These are phyloP conservation scores for Beauveria brongniartii DNA, from an alignment of 2,329 filamentous ascomycete species.

Conservation along the genomic window DNA sequence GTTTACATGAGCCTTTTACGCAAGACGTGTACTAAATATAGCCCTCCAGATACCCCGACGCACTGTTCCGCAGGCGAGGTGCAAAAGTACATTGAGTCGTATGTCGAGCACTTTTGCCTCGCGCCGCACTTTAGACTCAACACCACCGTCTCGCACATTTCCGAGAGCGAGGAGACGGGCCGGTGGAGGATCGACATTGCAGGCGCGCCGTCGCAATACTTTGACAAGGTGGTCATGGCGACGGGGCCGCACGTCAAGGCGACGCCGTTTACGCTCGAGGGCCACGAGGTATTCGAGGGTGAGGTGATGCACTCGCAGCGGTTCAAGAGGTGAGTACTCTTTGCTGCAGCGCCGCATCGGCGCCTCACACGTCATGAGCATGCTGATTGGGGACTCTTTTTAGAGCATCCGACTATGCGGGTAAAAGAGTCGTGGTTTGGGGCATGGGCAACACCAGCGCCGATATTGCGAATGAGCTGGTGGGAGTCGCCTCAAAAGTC, in stretches of 20 bases:
- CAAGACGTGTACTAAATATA: neutral
- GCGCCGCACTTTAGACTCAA: conserved; percentile 19
- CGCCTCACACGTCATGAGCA: no score
- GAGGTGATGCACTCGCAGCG: conserved; percentile 30
- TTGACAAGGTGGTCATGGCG: conserved; percentile 31
- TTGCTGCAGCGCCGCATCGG: neutral
- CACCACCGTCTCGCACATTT: conserved; percentile 16
- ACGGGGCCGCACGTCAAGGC: conserved; percentile 27
- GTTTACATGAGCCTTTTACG: conserved; percentile 2
- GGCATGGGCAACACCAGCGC: conserved; percentile 33
- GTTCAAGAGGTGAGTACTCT: conserved; percentile 22
- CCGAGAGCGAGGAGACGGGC: conserved; percentile 15
- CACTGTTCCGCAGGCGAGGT: conserved; percentile 20
- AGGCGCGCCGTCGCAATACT: conserved; percentile 18
- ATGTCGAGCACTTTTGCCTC: conserved; percentile 25
- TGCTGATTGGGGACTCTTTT: neutral
- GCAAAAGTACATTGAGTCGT: conserved; percentile 25
- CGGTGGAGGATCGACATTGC: conserved; percentile 24
- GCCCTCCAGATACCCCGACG: conserved; percentile 11
- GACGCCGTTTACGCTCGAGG: conserved; percentile 27
- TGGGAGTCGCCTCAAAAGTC: conserved; percentile 27
- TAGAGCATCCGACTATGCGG: conserved; percentile 26
- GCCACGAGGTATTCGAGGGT: conserved; percentile 29
- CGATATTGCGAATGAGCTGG: conserved; percentile 24
- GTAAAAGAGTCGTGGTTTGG: conserved; percentile 35